A percentile compares a stretch with the other conserved stretches of the same genome.
These are phyloP conservation scores for Paramecium octaurelia DNA, from an alignment of 73 alveolate species.

Conservation along the genomic window DNA sequence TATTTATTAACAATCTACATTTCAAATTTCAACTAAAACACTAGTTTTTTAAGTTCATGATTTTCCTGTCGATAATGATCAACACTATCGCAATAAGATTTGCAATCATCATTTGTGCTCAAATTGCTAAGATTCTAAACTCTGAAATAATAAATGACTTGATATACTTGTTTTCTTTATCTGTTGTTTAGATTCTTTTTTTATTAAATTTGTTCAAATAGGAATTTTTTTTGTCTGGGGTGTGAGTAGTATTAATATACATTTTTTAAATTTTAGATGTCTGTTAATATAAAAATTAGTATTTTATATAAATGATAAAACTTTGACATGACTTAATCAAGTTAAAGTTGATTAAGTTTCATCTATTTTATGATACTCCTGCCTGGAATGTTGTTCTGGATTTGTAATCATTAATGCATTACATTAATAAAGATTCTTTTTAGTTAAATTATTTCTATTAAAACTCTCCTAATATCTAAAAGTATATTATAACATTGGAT, in stretches of 20 bases:
- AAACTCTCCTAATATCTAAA: too few species aligned
- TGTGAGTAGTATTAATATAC: background rate
- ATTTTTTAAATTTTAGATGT: background rate
- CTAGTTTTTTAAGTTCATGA: background rate
- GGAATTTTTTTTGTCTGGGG: slow-evolving; percentile 25
- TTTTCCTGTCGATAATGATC: background rate
- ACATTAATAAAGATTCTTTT: background rate
- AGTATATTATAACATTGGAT: too few species aligned
- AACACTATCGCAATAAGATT: background rate
- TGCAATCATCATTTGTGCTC: slow-evolving; percentile 12
- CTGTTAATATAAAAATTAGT: background rate
- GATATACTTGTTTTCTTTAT: background rate
- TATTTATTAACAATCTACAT: background rate
- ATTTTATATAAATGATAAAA: background rate
- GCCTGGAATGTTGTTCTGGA: background rate
- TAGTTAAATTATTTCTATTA: background rate
- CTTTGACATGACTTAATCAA: background rate
- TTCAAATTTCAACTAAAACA: background rate
- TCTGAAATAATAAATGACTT: background rate
- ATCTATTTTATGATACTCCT: background rate
- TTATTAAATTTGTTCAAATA: background rate
- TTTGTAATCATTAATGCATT: background rate
- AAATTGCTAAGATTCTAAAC: background rate
- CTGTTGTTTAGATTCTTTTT: background rate
- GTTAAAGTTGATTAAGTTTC: background rate